Conservation (phyloP, 2,329 filamentous ascomycete species). For the Pseudocercospora pini-densiflorae region DNA sequence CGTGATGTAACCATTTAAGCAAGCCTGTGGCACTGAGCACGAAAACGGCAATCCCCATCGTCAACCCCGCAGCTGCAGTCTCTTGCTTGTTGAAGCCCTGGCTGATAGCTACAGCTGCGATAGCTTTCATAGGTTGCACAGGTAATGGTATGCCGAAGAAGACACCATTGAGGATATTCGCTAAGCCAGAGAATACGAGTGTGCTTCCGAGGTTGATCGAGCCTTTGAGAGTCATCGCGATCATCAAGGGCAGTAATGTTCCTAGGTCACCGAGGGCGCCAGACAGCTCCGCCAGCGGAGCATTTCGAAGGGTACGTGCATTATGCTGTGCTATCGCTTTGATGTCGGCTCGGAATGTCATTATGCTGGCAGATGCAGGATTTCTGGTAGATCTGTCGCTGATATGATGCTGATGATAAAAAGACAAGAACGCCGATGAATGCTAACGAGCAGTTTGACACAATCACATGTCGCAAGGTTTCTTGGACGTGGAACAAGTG, state of each 20-base stretch:
- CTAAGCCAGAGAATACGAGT: conserved; percentile 84
- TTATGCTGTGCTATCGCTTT: conserved; percentile 51
- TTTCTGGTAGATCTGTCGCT: background rate
- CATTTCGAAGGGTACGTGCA: conserved; percentile 57
- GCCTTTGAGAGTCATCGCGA: conserved; percentile 76
- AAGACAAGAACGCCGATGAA: conserved; percentile 1
- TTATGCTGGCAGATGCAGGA: conserved; percentile 1
- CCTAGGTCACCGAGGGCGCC: conserved; percentile 88
- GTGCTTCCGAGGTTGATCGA: conserved; percentile 84
- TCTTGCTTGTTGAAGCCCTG: conserved; percentile 68
- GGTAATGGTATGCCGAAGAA: conserved; percentile 88
- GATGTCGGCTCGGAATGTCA: conserved; percentile 30
- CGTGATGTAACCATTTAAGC: conserved; percentile 72
- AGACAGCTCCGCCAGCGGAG: conserved; percentile 76
- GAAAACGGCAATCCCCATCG: conserved; percentile 74
- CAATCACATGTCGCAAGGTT: conserved; percentile 16
- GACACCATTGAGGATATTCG: conserved; percentile 81
- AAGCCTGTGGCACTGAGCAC: conserved; percentile 79
- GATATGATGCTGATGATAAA: conserved; percentile 1
- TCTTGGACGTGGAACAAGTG: conserved; percentile 13
- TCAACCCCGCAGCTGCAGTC: conserved; percentile 81
- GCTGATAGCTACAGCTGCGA: conserved; percentile 86
- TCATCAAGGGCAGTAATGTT: conserved; percentile 85
- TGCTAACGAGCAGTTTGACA: conserved; percentile 12
- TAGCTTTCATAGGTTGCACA: conserved; percentile 89